phyloP scores from a whole-genome alignment of 2,329 filamentous ascomycete genomes.

The Aspergillus cejpii region DNA sequence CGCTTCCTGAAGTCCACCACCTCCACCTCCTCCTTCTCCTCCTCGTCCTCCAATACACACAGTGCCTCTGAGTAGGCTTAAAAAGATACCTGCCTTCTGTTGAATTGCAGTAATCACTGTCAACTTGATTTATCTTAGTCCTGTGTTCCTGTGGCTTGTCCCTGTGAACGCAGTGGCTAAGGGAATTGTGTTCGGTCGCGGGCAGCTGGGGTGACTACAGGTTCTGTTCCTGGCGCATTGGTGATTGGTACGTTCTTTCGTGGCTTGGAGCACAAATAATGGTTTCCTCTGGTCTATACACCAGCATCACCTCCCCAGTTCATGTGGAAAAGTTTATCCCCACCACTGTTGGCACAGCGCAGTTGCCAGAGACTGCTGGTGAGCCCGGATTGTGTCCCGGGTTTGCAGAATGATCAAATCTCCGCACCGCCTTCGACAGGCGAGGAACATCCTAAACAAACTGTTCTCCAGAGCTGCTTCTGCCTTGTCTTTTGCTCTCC shows the following conservation, averaged over 20 bases:
- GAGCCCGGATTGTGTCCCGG: constrained; percentile 20
- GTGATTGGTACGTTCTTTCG: constrained; percentile 31
- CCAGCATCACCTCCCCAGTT: not conserved
- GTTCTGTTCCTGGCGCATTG: constrained; percentile 34
- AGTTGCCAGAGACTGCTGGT: constrained; percentile 8
- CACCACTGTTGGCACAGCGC: constrained; percentile 16
- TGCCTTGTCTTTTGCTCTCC: constrained; percentile 12
- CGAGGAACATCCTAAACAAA: not conserved
- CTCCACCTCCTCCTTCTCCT: constrained; percentile 8
- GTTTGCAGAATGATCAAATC: constrained; percentile 31
- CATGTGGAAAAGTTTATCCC: constrained; percentile 1
- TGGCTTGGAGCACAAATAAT: constrained; percentile 11
- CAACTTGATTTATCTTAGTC: not conserved
- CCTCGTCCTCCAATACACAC: constrained; percentile 6
- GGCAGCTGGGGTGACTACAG: constrained; percentile 27
- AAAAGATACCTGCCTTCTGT: constrained; percentile 8
- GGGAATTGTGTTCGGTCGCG: constrained; percentile 30
- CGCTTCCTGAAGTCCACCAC: constrained; percentile 27
- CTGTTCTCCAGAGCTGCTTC: constrained; percentile 5
- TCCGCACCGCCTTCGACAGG: constrained; percentile 35
- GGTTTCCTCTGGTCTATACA: constrained; percentile 3
- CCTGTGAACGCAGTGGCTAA: constrained; percentile 22
- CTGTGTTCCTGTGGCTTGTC: constrained; percentile 2
- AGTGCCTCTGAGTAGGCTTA: constrained; percentile 11
- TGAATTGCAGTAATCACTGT: not conserved